Conservation (phyloP, 495 filamentous ascomycete genomes). For the Lophium mytilinum region DNA sequence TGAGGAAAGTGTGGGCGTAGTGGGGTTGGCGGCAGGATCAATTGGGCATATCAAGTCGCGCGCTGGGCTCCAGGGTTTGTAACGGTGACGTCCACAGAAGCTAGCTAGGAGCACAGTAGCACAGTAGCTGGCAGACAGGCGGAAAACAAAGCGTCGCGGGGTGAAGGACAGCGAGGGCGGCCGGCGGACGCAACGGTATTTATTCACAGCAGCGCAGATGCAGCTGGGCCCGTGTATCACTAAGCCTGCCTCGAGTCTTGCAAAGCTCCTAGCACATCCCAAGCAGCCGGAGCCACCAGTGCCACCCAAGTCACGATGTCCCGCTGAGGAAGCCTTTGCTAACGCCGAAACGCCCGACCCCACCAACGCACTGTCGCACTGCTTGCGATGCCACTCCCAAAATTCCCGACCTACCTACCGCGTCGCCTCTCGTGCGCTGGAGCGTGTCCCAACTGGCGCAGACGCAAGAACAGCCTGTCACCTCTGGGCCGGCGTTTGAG, state of each 20-base stretch:
- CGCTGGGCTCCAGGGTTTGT: slow-evolving; percentile 10
- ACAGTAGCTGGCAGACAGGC: too few species aligned
- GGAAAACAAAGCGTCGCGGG: too few species aligned
- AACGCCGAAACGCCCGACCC: slow-evolving; percentile 13
- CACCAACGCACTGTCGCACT: slow-evolving; percentile 1
- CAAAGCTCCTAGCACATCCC: slow-evolving; percentile 17
- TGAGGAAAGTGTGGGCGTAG: slow-evolving; percentile 7
- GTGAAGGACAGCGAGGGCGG: too few species aligned
- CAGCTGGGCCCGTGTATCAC: slow-evolving; percentile 8
- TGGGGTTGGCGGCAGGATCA: slow-evolving; percentile 13
- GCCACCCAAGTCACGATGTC: slow-evolving; percentile 5
- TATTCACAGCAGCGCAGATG: slow-evolving; percentile 1
- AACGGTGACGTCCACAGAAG: slow-evolving; percentile 1
- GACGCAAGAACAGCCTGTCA: too few species aligned
- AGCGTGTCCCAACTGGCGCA: too few species aligned
- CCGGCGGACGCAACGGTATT: not conserved
- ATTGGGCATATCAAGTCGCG: slow-evolving; percentile 1
- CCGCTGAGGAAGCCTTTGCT: slow-evolving; percentile 14
- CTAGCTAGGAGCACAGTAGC: too few species aligned
- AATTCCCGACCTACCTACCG: not conserved
- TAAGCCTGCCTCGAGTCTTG: slow-evolving; percentile 19
- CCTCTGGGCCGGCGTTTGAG: too few species aligned
- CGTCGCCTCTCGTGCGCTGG: not conserved
- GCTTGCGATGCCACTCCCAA: not conserved
- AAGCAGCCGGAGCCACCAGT: slow-evolving; percentile 16